Percentiles rank a stretch among this genome's conserved stretches.
phyloP scores from a whole-genome alignment of 768 basidiomycete genomes.

The Scleroderma citrinum region DNA sequence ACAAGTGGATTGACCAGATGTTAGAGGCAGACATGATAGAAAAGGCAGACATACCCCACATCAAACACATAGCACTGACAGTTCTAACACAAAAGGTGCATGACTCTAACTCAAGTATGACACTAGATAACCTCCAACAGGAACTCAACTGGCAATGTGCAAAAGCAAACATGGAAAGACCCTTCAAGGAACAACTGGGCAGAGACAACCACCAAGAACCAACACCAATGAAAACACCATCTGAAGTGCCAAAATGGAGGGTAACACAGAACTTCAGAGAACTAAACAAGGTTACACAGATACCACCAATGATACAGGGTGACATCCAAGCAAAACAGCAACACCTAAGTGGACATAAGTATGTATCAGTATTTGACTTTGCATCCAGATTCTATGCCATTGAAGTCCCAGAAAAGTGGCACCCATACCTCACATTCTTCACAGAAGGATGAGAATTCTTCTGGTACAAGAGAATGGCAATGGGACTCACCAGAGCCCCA shows the following conservation, averaged over 20 bases:
- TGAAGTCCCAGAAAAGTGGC: no score
- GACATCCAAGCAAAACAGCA: conserved; percentile 18
- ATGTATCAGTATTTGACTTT: no score
- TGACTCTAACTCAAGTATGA: conserved; percentile 19
- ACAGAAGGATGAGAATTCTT: conserved; percentile 19
- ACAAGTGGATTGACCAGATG: no score
- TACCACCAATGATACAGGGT: conserved; percentile 17
- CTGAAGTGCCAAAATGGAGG: not conserved
- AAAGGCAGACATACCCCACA: no score
- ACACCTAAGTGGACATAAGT: no score
- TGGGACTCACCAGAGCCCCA: conserved; percentile 21
- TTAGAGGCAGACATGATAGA: no score
- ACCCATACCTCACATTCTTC: conserved; percentile 19
- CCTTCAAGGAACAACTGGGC: no score
- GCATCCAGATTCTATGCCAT: no score
- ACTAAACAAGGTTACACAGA: conserved; percentile 16
- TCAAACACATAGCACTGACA: conserved; percentile 13
- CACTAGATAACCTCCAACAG: conserved; percentile 30
- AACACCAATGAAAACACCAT: no score
- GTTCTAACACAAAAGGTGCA: conserved; percentile 35
- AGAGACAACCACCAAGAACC: no score
- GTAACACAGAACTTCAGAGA: conserved; percentile 14
- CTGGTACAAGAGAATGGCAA: conserved; percentile 15
- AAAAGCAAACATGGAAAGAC: not conserved
- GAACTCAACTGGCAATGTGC: conserved; percentile 19